Conservation (phyloP, 371 early-diverging fungal genomes). For the Saksenaea vasiformis region DNA sequence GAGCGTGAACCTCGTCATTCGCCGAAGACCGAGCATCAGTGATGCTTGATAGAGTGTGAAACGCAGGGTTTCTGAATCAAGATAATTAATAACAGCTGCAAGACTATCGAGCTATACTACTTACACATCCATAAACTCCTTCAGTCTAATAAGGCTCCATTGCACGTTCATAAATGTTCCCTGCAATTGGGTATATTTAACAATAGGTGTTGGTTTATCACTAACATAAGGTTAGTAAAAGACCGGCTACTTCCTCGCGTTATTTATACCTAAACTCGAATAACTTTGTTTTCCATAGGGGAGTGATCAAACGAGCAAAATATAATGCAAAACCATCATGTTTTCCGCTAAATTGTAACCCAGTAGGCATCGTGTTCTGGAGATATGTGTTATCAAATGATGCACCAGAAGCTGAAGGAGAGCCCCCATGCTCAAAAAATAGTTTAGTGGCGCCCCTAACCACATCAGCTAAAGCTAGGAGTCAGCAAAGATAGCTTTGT, state of each 20-base stretch:
- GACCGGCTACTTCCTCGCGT: not conserved
- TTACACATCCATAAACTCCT: conserved; percentile 53
- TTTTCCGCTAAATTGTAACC: conserved; percentile 59
- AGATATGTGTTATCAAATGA: conserved; percentile 38
- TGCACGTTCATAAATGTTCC: conserved; percentile 42
- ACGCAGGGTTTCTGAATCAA: conserved; percentile 27
- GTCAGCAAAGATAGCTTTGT: not conserved
- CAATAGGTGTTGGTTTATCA: not conserved
- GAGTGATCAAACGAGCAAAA: conserved; percentile 71
- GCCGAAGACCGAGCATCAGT: conserved; percentile 28
- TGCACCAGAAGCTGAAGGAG: conserved; percentile 34
- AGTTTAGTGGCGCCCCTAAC: conserved; percentile 44
- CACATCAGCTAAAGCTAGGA: conserved; percentile 14
- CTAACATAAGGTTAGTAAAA: not conserved
- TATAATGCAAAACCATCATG: conserved; percentile 83
- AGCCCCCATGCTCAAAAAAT: conserved; percentile 69
- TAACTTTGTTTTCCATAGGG: conserved; percentile 73
- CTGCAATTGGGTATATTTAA: conserved; percentile 11
- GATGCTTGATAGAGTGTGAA: conserved; percentile 28
- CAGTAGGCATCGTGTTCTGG: conserved; percentile 53
- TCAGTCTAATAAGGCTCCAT: conserved; percentile 45
- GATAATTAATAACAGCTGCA: not conserved
- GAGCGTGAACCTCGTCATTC: conserved; percentile 23
- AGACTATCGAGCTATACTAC: not conserved
- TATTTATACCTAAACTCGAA: conserved; percentile 31